Base-by-base conservation (phyloP, 2,329 filamentous ascomycete species). In the Diaporthe sp. region DNA sequence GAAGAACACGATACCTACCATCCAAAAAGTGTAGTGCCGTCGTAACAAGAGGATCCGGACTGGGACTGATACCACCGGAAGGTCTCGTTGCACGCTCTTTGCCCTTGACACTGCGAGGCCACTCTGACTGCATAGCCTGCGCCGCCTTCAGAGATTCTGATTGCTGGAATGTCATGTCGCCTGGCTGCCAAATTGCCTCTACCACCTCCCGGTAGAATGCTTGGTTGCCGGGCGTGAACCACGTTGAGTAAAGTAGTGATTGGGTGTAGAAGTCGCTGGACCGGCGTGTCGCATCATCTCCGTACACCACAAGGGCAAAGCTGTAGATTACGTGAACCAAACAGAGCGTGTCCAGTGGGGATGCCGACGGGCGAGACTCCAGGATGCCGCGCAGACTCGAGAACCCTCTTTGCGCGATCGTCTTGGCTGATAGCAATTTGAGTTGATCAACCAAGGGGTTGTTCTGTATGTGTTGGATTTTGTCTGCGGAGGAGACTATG, bases 301-400 rank as follows among this genome's bases (percentile, higher is more conserved):
- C 85, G 71, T 88, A 83, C 0, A 64, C 78, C 19, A 87, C 82
- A 13, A 89, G 77, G 5, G 86, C 88, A 50, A 90, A 83, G 17
- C 87, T 86, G 76, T 89, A 89, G 33, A 87, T 82, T 28, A 90
- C 76, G 72, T 90, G 88, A 42, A 89, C 79, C 75, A 90, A 87
- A 78, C 87, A 90, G 2, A 90, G 78, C 3, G 85, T 83, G 38
- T 87, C 83, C 38, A 87, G 77, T 5, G 88, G 82, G 1, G 85
- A 84, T 4, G 80, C 78, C 0, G 82, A 80, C 9, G 81, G 79
- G n/a, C 78, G 78, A 3, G 85, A 86, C 30, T 83, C 80, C 0
- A 89, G 76, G 6, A 88, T 80, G 15, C 79, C 79, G 10, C 80
- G 82, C 28, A 90, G 80, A 8, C 83, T 81, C 25, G 82, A 77